phyloP scores from a whole-genome alignment of 495 filamentous ascomycete genomes.

The Penicillium pancosmium region DNA sequence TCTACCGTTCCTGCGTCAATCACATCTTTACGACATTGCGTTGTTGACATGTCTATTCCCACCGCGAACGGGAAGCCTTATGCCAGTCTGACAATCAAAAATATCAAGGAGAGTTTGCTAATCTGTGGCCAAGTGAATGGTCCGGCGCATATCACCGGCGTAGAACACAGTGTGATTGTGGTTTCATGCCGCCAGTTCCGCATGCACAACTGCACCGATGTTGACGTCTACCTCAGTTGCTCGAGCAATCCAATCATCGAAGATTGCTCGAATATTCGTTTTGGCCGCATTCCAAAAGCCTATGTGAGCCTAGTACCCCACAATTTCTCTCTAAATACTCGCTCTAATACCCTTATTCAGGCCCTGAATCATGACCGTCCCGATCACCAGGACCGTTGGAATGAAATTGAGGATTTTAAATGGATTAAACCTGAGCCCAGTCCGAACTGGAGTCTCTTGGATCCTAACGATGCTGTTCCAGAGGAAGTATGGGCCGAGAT shows the following conservation, averaged over 20 bases:
- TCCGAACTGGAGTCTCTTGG: constrained; percentile 82
- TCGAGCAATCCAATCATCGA: constrained; percentile 91
- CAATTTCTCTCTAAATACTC: not conserved
- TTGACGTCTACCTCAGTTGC: constrained; percentile 81
- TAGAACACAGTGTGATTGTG: constrained; percentile 74
- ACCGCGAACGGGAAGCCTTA: constrained; percentile 66
- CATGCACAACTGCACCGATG: constrained; percentile 81
- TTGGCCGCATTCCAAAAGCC: constrained; percentile 69
- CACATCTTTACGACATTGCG: constrained; percentile 68
- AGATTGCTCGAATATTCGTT: constrained; percentile 75
- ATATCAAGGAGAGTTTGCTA: constrained; percentile 67
- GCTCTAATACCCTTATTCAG: constrained; percentile 16
- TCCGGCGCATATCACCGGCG: constrained; percentile 75
- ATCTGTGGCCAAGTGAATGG: constrained; percentile 78
- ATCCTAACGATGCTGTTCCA: constrained; percentile 58
- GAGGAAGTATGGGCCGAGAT: constrained; percentile 71
- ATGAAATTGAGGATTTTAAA: constrained; percentile 94
- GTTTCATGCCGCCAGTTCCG: constrained; percentile 81
- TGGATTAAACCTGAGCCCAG: constrained; percentile 87
- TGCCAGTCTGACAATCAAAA: constrained; percentile 71
- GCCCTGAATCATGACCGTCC: constrained; percentile 41
- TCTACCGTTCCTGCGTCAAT: constrained; percentile 73
- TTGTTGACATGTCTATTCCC: constrained; percentile 77
- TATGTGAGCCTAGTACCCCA: constrained; percentile 59
- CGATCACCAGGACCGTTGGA: constrained; percentile 67